Evolutionary conservation across 495 filamentous ascomycete genomes (phyloP).

Genomic region (Cenococcum geophilum): DNA sequence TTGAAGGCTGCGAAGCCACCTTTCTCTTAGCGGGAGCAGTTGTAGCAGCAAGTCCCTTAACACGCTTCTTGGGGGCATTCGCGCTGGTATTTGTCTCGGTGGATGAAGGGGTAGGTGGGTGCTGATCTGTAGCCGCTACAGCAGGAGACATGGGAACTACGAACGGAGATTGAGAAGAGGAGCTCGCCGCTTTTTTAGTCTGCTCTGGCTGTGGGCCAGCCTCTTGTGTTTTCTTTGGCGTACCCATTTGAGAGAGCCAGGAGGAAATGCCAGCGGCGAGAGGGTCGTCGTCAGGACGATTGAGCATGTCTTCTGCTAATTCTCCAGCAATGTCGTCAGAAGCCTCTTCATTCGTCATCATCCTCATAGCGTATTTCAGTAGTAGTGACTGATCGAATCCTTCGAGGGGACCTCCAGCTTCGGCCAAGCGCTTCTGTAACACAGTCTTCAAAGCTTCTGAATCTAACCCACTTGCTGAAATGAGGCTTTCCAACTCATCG

Average conservation of each 20-base stretch:
- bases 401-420: conserved; percentile 27
- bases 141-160: background rate
- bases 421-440: conserved; percentile 28
- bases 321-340: conserved; percentile 36
- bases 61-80: background rate
- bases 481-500: conserved; percentile 15
- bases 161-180: conserved; percentile 8
- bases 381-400: conserved; percentile 35
- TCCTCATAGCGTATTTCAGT: conserved; percentile 33
- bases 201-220: conserved; percentile 15
- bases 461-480: conserved; percentile 19
- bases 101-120: conserved; percentile 8
- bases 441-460: conserved; percentile 31
- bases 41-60: background rate
- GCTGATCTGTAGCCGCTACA: background rate
- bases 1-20: background rate
- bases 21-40: background rate
- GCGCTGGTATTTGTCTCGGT: conserved; percentile 2
- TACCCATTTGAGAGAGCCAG: conserved; percentile 22
- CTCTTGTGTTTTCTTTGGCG: conserved; percentile 23
- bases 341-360: conserved; percentile 31
- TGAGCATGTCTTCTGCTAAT: conserved; percentile 33
- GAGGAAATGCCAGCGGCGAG: conserved; percentile 19
- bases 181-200: background rate
- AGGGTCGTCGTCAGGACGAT: conserved; percentile 17